phyloP scores from a whole-genome alignment of 2,329 filamentous ascomycete species.

The Apiospora pterosperma region DNA sequence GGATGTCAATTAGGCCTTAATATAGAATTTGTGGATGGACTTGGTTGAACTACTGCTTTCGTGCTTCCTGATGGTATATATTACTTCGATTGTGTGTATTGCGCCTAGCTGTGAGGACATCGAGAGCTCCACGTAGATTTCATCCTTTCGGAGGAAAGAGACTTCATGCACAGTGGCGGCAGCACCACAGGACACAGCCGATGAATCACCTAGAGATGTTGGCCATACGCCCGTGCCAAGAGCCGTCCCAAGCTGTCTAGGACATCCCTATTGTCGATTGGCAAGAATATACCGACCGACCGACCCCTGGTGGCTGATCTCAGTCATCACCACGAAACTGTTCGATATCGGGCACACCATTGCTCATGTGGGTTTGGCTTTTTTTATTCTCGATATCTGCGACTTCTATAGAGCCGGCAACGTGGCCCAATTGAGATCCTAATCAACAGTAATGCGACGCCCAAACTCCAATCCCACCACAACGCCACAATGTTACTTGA shows the following conservation, averaged over 20 bases:
- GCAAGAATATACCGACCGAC: not conserved
- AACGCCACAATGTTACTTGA: constrained; percentile 3
- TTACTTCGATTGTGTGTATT: not conserved
- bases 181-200: too few relatives aligned
- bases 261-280: not conserved
- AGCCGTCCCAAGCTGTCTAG: not conserved
- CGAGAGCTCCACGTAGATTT: not conserved
- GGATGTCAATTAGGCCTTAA: not conserved
- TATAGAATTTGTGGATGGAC: too few relatives aligned
- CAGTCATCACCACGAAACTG: not conserved
- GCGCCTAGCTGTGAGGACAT: not conserved
- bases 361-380: not conserved
- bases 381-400: constrained; percentile 1
- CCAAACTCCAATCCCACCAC: not conserved
- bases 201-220: too few relatives aligned
- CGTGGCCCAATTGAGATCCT: constrained; percentile 1
- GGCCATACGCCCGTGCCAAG: not conserved
- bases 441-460: not conserved
- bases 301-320: not conserved
- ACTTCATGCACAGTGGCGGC: not conserved
- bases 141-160: too few relatives aligned
- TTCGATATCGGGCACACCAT: not conserved
- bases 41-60: not conserved
- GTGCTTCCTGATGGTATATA: not conserved
- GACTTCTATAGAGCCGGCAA: constrained; percentile 1